Evolutionary conservation across 2,329 filamentous ascomycete genomes (phyloP).

Genomic region (Colletotrichum sansevieriae): DNA sequence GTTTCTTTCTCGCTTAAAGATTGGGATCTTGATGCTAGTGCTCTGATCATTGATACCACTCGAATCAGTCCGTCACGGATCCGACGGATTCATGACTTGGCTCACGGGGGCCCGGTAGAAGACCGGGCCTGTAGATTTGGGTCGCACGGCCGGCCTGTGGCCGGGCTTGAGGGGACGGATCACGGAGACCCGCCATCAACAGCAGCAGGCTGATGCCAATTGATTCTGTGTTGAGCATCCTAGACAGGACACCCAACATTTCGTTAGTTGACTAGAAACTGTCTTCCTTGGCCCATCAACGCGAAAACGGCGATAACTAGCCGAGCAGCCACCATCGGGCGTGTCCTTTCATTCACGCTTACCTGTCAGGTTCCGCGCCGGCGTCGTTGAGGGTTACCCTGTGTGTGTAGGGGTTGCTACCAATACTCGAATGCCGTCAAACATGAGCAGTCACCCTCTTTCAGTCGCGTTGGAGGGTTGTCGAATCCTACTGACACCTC

Average conservation of each 20-base stretch:
- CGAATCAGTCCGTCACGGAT: background rate
- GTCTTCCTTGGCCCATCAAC: background rate
- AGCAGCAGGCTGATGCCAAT: background rate
- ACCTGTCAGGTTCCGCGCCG: conserved; percentile 6
- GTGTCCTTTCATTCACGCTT: conserved; percentile 8
- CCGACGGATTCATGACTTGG: background rate
- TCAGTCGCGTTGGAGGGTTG: conserved; percentile 10
- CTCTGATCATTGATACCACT: background rate
- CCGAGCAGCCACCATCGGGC: conserved; percentile 4
- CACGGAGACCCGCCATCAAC: background rate
- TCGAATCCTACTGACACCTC: background rate
- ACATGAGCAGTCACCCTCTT: background rate
- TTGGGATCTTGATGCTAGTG: conserved; percentile 8
- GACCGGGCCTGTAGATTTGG: background rate
- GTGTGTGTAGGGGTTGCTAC: background rate
- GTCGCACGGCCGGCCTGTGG: background rate
- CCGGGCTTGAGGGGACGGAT: no score
- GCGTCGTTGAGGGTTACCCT: background rate
- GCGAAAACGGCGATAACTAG: background rate
- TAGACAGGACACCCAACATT: background rate
- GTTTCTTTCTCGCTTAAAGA: background rate
- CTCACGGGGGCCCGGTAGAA: no score
- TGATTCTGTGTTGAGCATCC: background rate
- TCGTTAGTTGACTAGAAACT: background rate
- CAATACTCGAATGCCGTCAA: background rate